Base-by-base conservation (phyloP, 2,329 filamentous ascomycete genomes). In the Capronia coronata region DNA sequence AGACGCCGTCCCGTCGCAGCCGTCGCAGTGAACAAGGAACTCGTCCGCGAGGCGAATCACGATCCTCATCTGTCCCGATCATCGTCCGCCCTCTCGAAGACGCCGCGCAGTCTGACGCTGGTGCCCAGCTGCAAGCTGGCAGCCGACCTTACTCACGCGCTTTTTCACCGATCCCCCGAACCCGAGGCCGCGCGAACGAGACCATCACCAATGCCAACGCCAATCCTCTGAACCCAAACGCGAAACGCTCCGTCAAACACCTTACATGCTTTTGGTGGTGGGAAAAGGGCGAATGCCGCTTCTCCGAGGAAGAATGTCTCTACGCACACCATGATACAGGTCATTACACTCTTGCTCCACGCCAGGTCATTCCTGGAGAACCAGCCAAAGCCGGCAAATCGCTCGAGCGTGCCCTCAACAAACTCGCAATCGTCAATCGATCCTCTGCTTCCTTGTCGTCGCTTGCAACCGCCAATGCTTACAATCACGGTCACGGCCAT, bases 191-290 rank as follows among this genome's bases (percentile, higher is more conserved):
- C 16, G 30, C 7, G 6, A 8, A 19, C 34, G 11, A 37, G 5
- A 5, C 18, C 34, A 37, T 25, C 10, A n/a, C 21, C 38, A 41
- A 41, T 25, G 7, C 18, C 34, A 37, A 34, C 8, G 4, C 21
- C 38, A 41, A 41, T 25, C 9, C 19, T 11, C 34, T 41, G 13
- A 37, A 43, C 11, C 52, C 34, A 45, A 48, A 16, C 45, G 47
- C 46, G 10, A 50, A 46, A n/a, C 51, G 48, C 23, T 59, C 56
- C 16, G 57, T 63, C 18, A 65, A 64, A 55, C 57, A 60, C 25
- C 48, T 65, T 27, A 65, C 63, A 10, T 67, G 64, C 51, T 63
- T 58, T 49, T 66, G 57, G 52, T 67, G 63, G 63, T 48, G 53
- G 21, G 55, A 55, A 16, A 56, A 57, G 13, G 56, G 58, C 16